Base-by-base conservation (phyloP, 2,329 filamentous ascomycete species). In the Alternaria brassicae region DNA sequence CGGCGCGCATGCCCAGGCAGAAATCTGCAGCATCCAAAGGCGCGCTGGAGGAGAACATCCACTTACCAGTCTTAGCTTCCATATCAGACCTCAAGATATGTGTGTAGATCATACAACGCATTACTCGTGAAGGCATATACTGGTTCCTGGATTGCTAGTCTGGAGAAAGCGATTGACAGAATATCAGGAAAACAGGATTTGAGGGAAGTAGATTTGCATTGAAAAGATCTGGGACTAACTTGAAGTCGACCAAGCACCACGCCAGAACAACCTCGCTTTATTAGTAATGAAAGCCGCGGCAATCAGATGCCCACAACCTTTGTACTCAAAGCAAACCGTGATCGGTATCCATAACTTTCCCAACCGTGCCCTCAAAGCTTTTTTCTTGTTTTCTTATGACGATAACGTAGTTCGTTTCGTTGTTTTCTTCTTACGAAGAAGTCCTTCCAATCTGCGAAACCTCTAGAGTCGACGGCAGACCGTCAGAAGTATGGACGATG, bases 361-460 rank as follows among this genome's bases (percentile, higher is more conserved):
- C 68, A 68, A 67, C 30, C 60, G 45, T 58, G 64, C 55, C 66
- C 67, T 58, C 55, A 68, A 68, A 42, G 17, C 56, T 66, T 70
- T 60, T 64, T 65, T 60, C 15, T 63, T 42, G 15, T 25, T 53
- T 51, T 52, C 44, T 55, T 36, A 23, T 53, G 56, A 57, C 54
- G 47, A 34, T 53, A 52, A 58, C 21, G 19, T 52, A 10, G 30
- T 61, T 58, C 17, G 36, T 21, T 19, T 39, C 36, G 17, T 59
- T 23, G 21, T 53, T 64, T 70, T 65, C 45, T 72, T 72, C 68
- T 34, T 58, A 66, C 69, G 49, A 62, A 54, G 63, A 56, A 53
- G 39, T 50, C 53, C 39, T 41, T 32, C 47, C 27, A 41, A n/a
- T 27, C 23, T 13, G n/a, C 34, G 15, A 36, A 28, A 48, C 44